Percentiles rank a stretch among this genome's conserved stretches.
Conservation (phyloP, 768 basidiomycete genomes). For the Collybia sp. region DNA sequence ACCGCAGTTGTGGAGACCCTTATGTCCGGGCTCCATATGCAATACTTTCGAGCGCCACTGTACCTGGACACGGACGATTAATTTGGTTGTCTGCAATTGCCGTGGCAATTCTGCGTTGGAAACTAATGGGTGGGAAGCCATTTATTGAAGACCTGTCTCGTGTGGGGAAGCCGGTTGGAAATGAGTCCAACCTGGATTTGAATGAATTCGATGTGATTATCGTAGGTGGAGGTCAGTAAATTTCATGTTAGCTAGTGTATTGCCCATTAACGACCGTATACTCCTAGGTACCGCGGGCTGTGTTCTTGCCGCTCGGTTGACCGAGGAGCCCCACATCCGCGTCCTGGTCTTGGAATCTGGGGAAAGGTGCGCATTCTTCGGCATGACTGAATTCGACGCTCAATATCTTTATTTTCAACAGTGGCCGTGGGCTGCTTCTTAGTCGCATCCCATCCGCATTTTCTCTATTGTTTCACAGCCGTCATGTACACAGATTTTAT, state of each 20-base stretch:
- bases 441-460: conserved; percentile 42
- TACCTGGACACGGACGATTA: too few relatives aligned
- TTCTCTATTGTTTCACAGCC: conserved; percentile 32
- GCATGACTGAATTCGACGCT: too few relatives aligned
- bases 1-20: too few relatives aligned
- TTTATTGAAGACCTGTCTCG: too few relatives aligned
- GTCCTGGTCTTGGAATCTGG: conserved; percentile 61
- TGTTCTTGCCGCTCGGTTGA: conserved; percentile 53
- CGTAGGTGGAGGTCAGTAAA: conserved; percentile 44
- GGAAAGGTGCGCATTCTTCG: conserved; percentile 36
- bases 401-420: conserved; percentile 11
- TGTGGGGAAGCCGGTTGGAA: too few relatives aligned
- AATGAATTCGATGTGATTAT: conserved; percentile 46
- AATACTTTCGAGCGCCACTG: too few relatives aligned
- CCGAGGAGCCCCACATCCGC: conserved; percentile 46
- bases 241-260: too few relatives aligned
- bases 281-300: conserved; percentile 54
- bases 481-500: conserved; percentile 47
- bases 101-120: too few relatives aligned
- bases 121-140: too few relatives aligned
- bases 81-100: too few relatives aligned
- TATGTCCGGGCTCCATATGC: too few relatives aligned
- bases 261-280: too few relatives aligned
- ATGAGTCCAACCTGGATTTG: conserved; percentile 2
- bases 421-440: conserved; percentile 35